These are phyloP conservation scores for Fraxinus sp. DNA, from an alignment of 305 asterid species.

Conservation along the genomic window DNA sequence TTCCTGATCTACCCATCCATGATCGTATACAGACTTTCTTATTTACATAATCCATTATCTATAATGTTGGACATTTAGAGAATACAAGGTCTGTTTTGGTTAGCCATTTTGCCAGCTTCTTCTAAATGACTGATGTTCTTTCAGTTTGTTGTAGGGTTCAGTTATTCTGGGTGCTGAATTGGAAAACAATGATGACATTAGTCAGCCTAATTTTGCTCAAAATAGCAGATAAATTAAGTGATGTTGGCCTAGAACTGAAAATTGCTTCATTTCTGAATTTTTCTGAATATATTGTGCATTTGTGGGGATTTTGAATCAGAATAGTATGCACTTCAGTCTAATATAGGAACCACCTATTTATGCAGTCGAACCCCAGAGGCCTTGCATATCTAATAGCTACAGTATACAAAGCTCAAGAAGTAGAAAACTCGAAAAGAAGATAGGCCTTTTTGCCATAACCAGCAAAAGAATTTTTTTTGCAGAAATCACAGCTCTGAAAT, in stretches of 20 bases:
- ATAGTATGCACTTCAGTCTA: not conserved
- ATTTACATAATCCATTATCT: not conserved
- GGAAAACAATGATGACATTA: not conserved
- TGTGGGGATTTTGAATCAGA: not conserved
- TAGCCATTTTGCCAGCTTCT: not conserved
- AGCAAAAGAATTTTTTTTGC: not conserved
- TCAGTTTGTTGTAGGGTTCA: not conserved
- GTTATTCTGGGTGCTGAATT: not conserved
- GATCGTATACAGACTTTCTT: not conserved
- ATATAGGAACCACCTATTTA: slow-evolving; percentile 4
- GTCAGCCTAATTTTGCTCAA: not conserved
- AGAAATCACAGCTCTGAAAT: slow-evolving; percentile 14
- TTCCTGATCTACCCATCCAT: not conserved
- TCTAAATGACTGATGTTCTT: not conserved
- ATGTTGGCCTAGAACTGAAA: not conserved
- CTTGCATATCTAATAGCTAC: slow-evolving; percentile 1
- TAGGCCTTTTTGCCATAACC: not conserved
- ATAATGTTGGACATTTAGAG: not conserved
- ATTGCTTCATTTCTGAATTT: not conserved
- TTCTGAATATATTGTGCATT: slow-evolving; percentile 6
- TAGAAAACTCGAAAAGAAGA: slow-evolving; percentile 9
- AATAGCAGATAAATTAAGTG: not conserved
- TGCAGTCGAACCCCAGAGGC: not conserved
- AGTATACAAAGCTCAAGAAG: slow-evolving; percentile 14
- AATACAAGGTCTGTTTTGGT: not conserved